Percentiles rank a stretch among this genome's conserved stretches.
Evolutionary conservation across 2,329 filamentous ascomycete species (phyloP).

Genomic region (Talaromyces rugulosus): DNA sequence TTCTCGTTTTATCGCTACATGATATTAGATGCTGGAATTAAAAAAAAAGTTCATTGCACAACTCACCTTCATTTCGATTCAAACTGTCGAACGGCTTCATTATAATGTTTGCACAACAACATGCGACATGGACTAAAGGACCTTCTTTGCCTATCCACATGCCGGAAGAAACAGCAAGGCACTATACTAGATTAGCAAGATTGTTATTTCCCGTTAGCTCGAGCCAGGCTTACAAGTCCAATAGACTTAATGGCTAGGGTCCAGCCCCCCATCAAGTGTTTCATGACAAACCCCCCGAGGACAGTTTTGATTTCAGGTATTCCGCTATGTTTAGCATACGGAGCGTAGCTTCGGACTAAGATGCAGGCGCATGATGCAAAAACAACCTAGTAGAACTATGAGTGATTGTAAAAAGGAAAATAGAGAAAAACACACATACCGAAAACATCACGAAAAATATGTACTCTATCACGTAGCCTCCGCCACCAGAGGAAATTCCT

Average conservation of each 20-base stretch:
- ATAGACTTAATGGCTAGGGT: conserved; percentile 86
- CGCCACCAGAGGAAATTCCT: conserved; percentile 60
- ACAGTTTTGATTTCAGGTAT: conserved; percentile 98
- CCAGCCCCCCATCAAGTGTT: conserved; percentile 80
- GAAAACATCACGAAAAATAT: conserved; percentile 81
- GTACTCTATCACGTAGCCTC: conserved; percentile 80
- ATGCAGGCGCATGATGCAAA: conserved; percentile 75
- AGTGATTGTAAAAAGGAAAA: neutral
- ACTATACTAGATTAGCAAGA: conserved; percentile 49
- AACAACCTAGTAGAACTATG: conserved; percentile 52
- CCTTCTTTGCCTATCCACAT: conserved; percentile 98
- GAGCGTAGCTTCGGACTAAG: conserved; percentile 76
- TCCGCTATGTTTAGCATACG: conserved; percentile 89
- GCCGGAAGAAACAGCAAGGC: conserved; percentile 85
- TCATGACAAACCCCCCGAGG: conserved; percentile 87
- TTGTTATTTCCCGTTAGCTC: neutral
- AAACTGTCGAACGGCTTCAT: conserved; percentile 83
- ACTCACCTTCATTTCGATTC: conserved; percentile 76
- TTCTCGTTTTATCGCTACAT: conserved; percentile 82
- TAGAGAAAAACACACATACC: conserved; percentile 44
- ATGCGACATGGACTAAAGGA: conserved; percentile 90
- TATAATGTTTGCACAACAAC: conserved; percentile 90
- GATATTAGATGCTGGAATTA: conserved; percentile 17
- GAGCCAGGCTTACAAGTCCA: conserved; percentile 61
- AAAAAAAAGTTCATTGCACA: neutral